A percentile compares a stretch with the other conserved stretches of the same genome.
Evolutionary conservation across 106 monocot species (phyloP).

Genomic region (Dendrobium huoshanense): DNA sequence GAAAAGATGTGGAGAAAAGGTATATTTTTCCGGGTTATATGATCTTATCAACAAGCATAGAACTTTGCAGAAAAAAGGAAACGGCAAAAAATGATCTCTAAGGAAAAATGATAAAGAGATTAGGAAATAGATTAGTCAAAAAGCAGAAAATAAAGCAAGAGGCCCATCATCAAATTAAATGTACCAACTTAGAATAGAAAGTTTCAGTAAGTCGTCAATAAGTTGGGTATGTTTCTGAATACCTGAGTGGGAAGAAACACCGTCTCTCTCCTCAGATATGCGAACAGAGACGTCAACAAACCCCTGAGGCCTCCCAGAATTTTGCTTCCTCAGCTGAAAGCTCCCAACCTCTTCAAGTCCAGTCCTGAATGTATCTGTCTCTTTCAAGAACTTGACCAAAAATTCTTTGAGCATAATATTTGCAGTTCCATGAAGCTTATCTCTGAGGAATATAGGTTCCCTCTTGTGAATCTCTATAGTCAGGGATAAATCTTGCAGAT

Average conservation of each 20-base stretch:
- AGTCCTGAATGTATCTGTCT: background rate
- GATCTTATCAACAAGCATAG: too few species aligned
- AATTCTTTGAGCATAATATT: constrained; percentile 52
- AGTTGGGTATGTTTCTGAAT: background rate
- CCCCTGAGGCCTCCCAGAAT: constrained; percentile 50
- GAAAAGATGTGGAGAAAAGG: too few species aligned
- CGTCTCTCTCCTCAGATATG: constrained; percentile 8
- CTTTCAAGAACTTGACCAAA: constrained; percentile 27
- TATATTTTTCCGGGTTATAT: too few species aligned
- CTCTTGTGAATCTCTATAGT: constrained; percentile 58
- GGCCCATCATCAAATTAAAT: too few species aligned
- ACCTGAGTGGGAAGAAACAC: constrained; percentile 23
- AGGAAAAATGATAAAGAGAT: too few species aligned
- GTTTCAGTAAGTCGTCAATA: background rate
- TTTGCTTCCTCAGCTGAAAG: constrained; percentile 56
- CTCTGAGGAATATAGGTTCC: constrained; percentile 63
- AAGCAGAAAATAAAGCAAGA: too few species aligned
- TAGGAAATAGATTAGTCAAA: too few species aligned
- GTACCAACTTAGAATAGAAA: too few species aligned
- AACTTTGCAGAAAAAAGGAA: too few species aligned
- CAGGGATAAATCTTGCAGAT: constrained; percentile 24
- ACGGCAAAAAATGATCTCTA: background rate
- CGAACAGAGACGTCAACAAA: constrained; percentile 54
- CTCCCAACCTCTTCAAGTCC: constrained; percentile 42
- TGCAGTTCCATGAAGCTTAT: constrained; percentile 59